Percentiles rank a stretch among this genome's conserved stretches.
Conservation (phyloP, 176 grass and related monocot species). For the Raddia guianensis region DNA sequence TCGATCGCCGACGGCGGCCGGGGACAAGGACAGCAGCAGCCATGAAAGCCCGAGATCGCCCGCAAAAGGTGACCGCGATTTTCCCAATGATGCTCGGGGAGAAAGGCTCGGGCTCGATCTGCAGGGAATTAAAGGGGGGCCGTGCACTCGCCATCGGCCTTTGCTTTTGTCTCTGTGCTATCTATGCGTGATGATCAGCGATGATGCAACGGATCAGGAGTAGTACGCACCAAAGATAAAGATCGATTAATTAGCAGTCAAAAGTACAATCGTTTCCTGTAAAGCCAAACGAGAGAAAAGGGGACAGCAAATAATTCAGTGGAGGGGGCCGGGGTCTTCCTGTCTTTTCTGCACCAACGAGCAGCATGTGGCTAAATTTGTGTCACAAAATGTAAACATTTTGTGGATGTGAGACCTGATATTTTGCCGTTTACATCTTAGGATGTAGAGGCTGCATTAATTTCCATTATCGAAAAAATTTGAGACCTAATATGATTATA, state of each 20-base stretch:
- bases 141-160: constrained; percentile 12
- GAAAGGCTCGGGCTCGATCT: constrained; percentile 12
- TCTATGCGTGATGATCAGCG: background rate
- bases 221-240: background rate
- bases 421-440: too few relatives aligned
- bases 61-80: constrained; percentile 22
- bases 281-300: constrained; percentile 28
- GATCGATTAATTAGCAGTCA: background rate
- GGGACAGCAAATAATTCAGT: background rate
- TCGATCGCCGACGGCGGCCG: constrained; percentile 15
- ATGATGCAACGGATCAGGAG: background rate
- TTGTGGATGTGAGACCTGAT: too few relatives aligned
- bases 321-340: background rate
- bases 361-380: too few relatives aligned
- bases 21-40: constrained; percentile 36
- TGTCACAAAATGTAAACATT: too few relatives aligned
- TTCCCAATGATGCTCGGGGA: constrained; percentile 22
- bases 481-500: too few relatives aligned
- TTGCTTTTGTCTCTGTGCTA: constrained; percentile 41
- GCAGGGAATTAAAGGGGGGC: background rate
- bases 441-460: too few relatives aligned
- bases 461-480: too few relatives aligned
- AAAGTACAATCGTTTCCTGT: constrained; percentile 31
- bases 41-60: constrained; percentile 14
- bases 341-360: too few relatives aligned